A percentile compares a stretch with the other conserved stretches of the same genome.
These are phyloP conservation scores for Penicillium hordei DNA, from an alignment of 2,329 filamentous ascomycete genomes.

Conservation along the genomic window DNA sequence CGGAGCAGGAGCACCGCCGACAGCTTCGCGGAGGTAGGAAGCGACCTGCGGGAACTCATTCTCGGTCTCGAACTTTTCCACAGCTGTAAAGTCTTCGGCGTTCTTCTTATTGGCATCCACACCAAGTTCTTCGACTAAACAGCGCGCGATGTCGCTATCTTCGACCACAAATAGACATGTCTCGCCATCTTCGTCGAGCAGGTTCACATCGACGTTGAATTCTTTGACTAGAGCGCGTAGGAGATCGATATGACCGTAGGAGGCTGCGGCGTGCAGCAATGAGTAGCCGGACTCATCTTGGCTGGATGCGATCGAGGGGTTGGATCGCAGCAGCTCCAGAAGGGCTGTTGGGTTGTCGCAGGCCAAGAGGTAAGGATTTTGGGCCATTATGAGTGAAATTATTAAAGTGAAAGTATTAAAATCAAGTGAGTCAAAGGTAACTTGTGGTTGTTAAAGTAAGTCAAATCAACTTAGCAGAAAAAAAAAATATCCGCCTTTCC, in stretches of 20 bases:
- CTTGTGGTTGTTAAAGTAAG: background rate
- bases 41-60: conserved; percentile 74
- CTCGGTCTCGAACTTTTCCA: conserved; percentile 76
- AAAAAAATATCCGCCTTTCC: conserved; percentile 16
- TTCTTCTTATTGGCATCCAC: conserved; percentile 67
- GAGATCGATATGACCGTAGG: conserved; percentile 83
- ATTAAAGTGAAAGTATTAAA: background rate
- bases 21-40: conserved; percentile 61
- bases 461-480: background rate
- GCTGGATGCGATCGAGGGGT: conserved; percentile 71
- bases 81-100: conserved; percentile 73
- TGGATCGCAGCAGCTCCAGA: conserved; percentile 69
- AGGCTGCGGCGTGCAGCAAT: conserved; percentile 86
- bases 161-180: conserved; percentile 95
- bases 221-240: conserved; percentile 73
- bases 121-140: conserved; percentile 78
- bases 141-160: conserved; percentile 71
- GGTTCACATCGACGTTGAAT: conserved; percentile 74
- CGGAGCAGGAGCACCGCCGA: conserved; percentile 29
- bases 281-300: conserved; percentile 95
- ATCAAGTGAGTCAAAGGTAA: background rate
- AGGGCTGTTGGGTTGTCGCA: conserved; percentile 77
- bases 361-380: conserved; percentile 71
- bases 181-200: conserved; percentile 87
- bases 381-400: conserved; percentile 32